Percentiles rank a stretch among this genome's conserved stretches.
Conservation (phyloP, 2,329 filamentous ascomycete genomes). For the Colletotrichum zoysiae region DNA sequence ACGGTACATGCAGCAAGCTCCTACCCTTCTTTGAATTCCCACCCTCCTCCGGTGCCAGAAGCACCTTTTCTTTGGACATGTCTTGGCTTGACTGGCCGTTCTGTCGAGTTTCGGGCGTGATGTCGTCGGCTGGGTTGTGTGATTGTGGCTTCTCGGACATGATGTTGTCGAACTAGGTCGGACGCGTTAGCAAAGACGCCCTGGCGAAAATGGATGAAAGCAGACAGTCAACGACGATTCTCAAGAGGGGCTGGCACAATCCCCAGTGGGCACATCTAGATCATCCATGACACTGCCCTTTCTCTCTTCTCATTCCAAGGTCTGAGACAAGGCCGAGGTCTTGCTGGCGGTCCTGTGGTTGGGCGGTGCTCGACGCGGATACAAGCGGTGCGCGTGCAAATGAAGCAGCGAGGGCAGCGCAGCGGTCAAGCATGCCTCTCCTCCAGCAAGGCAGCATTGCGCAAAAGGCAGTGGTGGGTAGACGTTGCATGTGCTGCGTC, state of each 20-base stretch:
- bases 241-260: constrained; percentile 34
- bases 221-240: constrained; percentile 27
- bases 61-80: constrained; percentile 59
- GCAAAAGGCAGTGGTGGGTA: constrained; percentile 7
- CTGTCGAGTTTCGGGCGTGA: constrained; percentile 45
- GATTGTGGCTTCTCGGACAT: constrained; percentile 51
- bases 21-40: constrained; percentile 62
- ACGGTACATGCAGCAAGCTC: constrained; percentile 69
- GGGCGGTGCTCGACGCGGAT: constrained; percentile 16
- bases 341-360: constrained; percentile 14
- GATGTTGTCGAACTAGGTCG: constrained; percentile 32
- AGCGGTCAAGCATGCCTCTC: constrained; percentile 15
- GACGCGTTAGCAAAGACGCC: constrained; percentile 29
- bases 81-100: constrained; percentile 50
- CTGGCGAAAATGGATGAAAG: constrained; percentile 20
- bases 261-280: constrained; percentile 19
- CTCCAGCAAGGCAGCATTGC: constrained; percentile 16
- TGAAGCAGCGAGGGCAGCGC: not conserved
- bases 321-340: constrained; percentile 43
- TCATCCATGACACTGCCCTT: constrained; percentile 31
- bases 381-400: constrained; percentile 24
- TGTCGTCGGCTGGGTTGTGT: constrained; percentile 48
- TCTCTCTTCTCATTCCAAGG: constrained; percentile 38
- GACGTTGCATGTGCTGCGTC: not conserved
- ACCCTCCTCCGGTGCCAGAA: constrained; percentile 57